These are phyloP conservation scores for Glebionis coronaria DNA, from an alignment of 129 eudicot species.

Conservation along the genomic window DNA sequence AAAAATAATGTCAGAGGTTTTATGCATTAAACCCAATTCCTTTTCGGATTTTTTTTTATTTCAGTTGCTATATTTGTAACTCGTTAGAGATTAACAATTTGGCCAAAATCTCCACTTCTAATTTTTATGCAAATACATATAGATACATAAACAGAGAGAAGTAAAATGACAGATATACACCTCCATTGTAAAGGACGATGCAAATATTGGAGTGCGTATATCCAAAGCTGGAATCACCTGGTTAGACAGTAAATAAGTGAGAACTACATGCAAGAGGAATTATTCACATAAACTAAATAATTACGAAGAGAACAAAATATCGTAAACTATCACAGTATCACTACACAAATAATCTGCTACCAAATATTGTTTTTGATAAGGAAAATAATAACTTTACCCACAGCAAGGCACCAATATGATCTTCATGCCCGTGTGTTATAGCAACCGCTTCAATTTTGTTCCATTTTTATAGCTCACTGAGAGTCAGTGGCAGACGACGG, in stretches of 20 bases:
- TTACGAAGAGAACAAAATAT: not conserved
- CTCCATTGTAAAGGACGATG: constrained; percentile 99
- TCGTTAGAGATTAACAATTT: not conserved
- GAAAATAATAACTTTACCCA: constrained; percentile 75
- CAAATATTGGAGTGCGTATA: constrained; percentile 81
- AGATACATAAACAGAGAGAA: not conserved
- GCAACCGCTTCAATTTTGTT: constrained; percentile 95
- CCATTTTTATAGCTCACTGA: constrained; percentile 29
- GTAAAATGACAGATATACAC: constrained; percentile 33
- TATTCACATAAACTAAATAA: not conserved
- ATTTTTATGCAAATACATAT: not conserved
- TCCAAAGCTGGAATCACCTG: constrained; percentile 98
- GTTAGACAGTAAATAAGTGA: constrained; percentile 21
- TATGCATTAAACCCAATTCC: not conserved
- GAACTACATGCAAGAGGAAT: constrained; percentile 12
- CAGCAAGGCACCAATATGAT: constrained; percentile 99
- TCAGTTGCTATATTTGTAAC: not conserved
- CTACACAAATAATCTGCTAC: not conserved
- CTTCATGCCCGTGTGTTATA: constrained; percentile 98
- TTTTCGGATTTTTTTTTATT: not conserved
- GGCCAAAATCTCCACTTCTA: not conserved
- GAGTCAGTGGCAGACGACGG: constrained; percentile 19
- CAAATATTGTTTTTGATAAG: constrained; percentile 17
- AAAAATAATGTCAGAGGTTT: not conserved
- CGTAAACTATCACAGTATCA: not conserved